These are phyloP conservation scores for Trichoderma atrobrunneum DNA, from an alignment of 2,329 filamentous ascomycete genomes.

Conservation along the genomic window DNA sequence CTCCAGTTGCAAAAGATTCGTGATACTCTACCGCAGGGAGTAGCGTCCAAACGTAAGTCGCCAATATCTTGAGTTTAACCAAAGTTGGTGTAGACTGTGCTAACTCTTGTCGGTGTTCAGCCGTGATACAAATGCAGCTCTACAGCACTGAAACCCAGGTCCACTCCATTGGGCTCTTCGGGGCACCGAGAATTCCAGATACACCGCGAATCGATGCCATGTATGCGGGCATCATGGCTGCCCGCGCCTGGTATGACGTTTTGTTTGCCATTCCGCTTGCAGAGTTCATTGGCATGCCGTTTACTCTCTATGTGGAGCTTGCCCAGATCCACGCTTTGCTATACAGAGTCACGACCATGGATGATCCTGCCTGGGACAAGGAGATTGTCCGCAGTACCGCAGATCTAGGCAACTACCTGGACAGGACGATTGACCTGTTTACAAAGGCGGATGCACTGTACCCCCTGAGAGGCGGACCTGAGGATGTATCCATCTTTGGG, in stretches of 20 bases:
- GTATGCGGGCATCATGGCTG: conserved; percentile 36
- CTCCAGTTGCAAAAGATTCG: conserved; percentile 30
- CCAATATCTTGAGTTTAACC: neutral
- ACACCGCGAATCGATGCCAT: conserved; percentile 34
- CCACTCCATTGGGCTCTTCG: conserved; percentile 34
- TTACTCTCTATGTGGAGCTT: conserved; percentile 35
- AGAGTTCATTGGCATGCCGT: conserved; percentile 33
- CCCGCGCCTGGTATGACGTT: conserved; percentile 37
- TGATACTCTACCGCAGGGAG: conserved; percentile 24
- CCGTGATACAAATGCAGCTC: conserved; percentile 31
- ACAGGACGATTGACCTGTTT: conserved; percentile 36
- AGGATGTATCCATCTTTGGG: conserved; percentile 31
- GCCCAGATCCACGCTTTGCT: conserved; percentile 38
- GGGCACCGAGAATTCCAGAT: conserved; percentile 31
- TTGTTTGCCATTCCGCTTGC: conserved; percentile 34
- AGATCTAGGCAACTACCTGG: conserved; percentile 36
- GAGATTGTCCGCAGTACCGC: conserved; percentile 35
- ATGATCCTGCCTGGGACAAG: conserved; percentile 43
- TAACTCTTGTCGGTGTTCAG: conserved; percentile 24
- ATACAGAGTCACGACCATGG: conserved; percentile 39
- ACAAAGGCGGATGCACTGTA: conserved; percentile 29
- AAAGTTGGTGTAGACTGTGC: neutral
- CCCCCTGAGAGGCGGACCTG: conserved; percentile 29
- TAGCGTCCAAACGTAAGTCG: conserved; percentile 30
- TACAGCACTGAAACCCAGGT: conserved; percentile 33